phyloP scores from a whole-genome alignment of 1,284 basidiomycete species.

The Ceratobasidium sp. region DNA sequence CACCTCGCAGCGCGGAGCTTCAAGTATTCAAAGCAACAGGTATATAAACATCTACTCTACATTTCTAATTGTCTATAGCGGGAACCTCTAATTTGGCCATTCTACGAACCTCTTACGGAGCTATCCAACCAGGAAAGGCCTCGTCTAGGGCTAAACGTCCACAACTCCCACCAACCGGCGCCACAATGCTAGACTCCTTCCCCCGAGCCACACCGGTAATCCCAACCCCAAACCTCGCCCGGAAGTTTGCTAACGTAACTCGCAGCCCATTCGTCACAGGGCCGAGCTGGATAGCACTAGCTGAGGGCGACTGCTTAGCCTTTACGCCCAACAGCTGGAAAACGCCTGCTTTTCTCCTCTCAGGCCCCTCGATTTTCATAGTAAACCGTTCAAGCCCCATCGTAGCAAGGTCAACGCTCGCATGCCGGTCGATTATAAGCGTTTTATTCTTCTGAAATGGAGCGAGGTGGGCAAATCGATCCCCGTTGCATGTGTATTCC shows the following conservation, averaged over 20 bases:
- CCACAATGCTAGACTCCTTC: not conserved
- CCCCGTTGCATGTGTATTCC: not conserved
- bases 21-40: too few relatives aligned
- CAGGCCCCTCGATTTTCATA: not conserved
- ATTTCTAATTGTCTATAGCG: too few relatives aligned
- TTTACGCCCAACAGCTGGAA: not conserved
- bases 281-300: not conserved
- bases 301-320: not conserved
- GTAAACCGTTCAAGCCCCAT: slow-evolving; percentile 4
- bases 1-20: too few relatives aligned
- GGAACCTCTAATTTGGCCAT: too few relatives aligned
- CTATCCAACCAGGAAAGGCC: not conserved
- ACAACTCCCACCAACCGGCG: not conserved
- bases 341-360: not conserved
- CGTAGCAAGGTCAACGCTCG: not conserved
- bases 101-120: too few relatives aligned
- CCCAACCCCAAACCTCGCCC: not conserved
- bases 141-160: not conserved
- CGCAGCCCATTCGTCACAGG: not conserved
- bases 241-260: not conserved
- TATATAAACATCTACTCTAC: too few relatives aligned
- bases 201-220: not conserved
- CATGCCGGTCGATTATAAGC: not conserved
- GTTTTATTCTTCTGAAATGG: not conserved
- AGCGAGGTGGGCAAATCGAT: slow-evolving; percentile 8